phyloP scores from a whole-genome alignment of 345 rosid species.

The Lepidium aucheri region DNA sequence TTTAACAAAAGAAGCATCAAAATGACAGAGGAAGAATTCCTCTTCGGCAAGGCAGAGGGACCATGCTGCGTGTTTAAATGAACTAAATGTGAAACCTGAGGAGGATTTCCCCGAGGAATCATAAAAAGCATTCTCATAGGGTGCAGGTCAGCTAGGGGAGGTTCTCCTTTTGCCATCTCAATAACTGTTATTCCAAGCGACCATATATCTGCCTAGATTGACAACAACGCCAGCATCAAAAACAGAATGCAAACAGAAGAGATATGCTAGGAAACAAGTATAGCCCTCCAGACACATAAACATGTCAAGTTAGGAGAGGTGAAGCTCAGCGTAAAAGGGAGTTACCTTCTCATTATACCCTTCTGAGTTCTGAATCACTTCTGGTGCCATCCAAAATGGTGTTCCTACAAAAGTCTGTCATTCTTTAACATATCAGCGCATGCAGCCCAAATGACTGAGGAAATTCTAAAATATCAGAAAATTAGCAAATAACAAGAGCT shows the following conservation, averaged over 20 bases:
- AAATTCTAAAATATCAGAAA: background rate
- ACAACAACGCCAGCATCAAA: constrained; percentile 9
- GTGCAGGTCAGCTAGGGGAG: constrained; percentile 97
- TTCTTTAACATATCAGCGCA: constrained; percentile 38
- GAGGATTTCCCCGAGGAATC: constrained; percentile 96
- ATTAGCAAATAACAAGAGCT: background rate
- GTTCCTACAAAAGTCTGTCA: constrained; percentile 98
- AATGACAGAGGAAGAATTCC: background rate
- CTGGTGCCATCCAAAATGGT: constrained; percentile 99
- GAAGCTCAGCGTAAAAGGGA: background rate
- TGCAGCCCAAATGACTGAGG: constrained; percentile 9
- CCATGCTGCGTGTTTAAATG: constrained; percentile 13
- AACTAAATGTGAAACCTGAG: constrained; percentile 58
- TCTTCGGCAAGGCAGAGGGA: background rate
- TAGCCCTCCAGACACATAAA: background rate
- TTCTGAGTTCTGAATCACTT: constrained; percentile 95
- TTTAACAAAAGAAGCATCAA: constrained; percentile 1
- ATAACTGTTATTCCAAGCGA: constrained; percentile 95
- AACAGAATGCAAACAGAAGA: background rate
- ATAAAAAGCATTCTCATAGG: constrained; percentile 99
- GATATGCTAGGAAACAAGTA: background rate
- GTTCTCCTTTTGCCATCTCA: constrained; percentile 99
- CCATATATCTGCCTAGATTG: constrained; percentile 94
- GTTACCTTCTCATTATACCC: constrained; percentile 94
- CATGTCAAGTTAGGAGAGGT: constrained; percentile 4